Conservation (phyloP, 495 filamentous ascomycete genomes). For the Penicillium bialowiezense region DNA sequence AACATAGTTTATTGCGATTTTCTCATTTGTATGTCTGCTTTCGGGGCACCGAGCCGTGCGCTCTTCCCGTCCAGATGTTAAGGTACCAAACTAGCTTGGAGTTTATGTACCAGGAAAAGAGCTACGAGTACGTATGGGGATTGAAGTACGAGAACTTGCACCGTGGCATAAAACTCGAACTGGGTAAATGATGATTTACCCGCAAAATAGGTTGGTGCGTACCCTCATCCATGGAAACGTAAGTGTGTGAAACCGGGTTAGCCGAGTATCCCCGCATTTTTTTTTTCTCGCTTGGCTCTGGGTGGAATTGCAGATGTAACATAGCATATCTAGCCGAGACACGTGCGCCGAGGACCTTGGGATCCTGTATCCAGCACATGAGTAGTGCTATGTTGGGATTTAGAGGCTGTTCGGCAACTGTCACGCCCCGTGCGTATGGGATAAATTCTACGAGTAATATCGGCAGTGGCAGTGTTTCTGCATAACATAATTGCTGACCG, state of each 20-base stretch:
- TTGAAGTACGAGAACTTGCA: too few relatives aligned
- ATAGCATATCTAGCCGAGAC: neutral
- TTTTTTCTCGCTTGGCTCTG: neutral
- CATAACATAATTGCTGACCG: neutral
- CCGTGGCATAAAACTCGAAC: neutral
- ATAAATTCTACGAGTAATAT: neutral
- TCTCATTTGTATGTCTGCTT: neutral
- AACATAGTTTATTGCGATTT: neutral
- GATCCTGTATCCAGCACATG: too few relatives aligned
- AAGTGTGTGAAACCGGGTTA: conserved; percentile 3
- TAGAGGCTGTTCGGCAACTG: neutral
- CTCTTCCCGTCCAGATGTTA: too few relatives aligned
- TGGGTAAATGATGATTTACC: neutral
- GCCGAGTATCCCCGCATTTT: conserved; percentile 19
- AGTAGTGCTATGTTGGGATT: too few relatives aligned
- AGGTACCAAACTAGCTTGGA: too few relatives aligned
- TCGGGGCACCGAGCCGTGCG: neutral
- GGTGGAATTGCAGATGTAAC: neutral
- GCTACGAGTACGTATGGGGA: too few relatives aligned
- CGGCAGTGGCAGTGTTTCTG: conserved; percentile 1
- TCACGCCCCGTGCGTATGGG: conserved; percentile 1
- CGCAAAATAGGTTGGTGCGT: neutral
- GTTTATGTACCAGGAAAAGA: too few relatives aligned
- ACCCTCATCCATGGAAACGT: conserved; percentile 8
- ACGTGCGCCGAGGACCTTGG: conserved; percentile 1